These are phyloP conservation scores for Meripilus lineatus DNA, from an alignment of 1,284 basidiomycete species.

Conservation along the genomic window DNA sequence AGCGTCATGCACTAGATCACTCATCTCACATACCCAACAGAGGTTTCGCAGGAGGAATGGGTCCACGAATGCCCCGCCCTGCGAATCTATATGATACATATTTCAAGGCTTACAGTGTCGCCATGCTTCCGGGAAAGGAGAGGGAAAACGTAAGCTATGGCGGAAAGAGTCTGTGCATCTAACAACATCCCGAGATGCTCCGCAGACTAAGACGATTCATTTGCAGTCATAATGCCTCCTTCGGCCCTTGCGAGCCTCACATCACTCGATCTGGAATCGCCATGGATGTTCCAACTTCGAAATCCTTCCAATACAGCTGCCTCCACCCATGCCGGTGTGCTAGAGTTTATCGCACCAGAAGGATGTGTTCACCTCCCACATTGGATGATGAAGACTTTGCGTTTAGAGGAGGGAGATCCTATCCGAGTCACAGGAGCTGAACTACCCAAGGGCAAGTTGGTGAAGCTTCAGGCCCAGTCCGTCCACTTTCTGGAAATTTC, in stretches of 20 bases:
- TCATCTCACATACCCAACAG: slow-evolving; percentile 29
- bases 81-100: slow-evolving; percentile 76
- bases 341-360: slow-evolving; percentile 98
- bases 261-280: slow-evolving; percentile 84
- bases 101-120: slow-evolving; percentile 82
- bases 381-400: slow-evolving; percentile 99
- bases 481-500: slow-evolving; percentile 93
- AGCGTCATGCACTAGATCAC: neutral
- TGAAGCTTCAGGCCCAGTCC: slow-evolving; percentile 96
- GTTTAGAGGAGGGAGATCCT: slow-evolving; percentile 91
- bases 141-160: slow-evolving; percentile 90
- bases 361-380: slow-evolving; percentile 94
- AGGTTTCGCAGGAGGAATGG: slow-evolving; percentile 48
- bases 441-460: slow-evolving; percentile 90
- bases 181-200: slow-evolving; percentile 10
- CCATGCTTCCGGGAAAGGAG: slow-evolving; percentile 79
- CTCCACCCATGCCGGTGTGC: slow-evolving; percentile 93
- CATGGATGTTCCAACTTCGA: slow-evolving; percentile 95
- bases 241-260: slow-evolving; percentile 90
- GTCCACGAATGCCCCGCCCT: slow-evolving; percentile 40
- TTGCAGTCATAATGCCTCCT: slow-evolving; percentile 91
- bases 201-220: neutral
- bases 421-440: slow-evolving; percentile 88
- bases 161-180: slow-evolving; percentile 83
- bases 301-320: slow-evolving; percentile 86